phyloP scores from a whole-genome alignment of 148 eudicot species.

The Pharnaceum exiguum region DNA sequence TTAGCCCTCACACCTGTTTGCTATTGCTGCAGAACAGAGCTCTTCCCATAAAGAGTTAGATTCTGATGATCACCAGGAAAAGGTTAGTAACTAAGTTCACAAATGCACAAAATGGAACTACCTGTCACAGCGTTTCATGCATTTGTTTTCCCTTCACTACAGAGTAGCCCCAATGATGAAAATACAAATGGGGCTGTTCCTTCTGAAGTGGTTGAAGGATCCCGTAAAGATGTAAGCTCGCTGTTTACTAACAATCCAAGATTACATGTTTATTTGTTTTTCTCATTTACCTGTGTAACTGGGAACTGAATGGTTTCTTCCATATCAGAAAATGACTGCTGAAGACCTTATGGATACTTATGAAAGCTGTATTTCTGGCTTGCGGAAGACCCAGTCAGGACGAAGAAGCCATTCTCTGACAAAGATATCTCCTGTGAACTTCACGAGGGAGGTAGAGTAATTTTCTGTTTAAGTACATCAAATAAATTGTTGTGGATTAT shows the following conservation, averaged over 20 bases:
- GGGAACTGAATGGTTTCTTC: not conserved
- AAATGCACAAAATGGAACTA: not conserved
- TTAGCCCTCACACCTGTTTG: not conserved
- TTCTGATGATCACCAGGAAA: slow-evolving; percentile 26
- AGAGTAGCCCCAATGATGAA: slow-evolving; percentile 37
- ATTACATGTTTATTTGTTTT: not conserved
- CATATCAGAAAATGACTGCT: slow-evolving; percentile 51
- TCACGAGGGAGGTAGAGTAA: slow-evolving; percentile 75
- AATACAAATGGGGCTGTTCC: slow-evolving; percentile 23
- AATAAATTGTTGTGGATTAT: not conserved
- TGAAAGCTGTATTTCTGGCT: slow-evolving; percentile 51
- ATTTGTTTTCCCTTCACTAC: slow-evolving; percentile 18
- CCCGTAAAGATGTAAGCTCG: slow-evolving; percentile 40
- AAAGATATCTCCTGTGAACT: slow-evolving; percentile 76
- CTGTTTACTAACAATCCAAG: slow-evolving; percentile 5
- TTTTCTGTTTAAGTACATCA: not conserved
- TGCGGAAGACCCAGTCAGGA: slow-evolving; percentile 57
- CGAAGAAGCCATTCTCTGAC: slow-evolving; percentile 53
- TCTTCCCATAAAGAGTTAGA: slow-evolving; percentile 30
- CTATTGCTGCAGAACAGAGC: slow-evolving; percentile 48
- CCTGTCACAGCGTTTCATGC: slow-evolving; percentile 13
- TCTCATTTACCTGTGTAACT: not conserved
- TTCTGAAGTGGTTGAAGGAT: slow-evolving; percentile 25
- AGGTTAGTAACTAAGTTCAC: slow-evolving; percentile 34
- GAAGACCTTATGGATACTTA: slow-evolving; percentile 60